A percentile compares a stretch with the other conserved stretches of the same genome.
These are phyloP conservation scores for Lentinula boryana DNA, from an alignment of 768 basidiomycete genomes.

Conservation along the genomic window DNA sequence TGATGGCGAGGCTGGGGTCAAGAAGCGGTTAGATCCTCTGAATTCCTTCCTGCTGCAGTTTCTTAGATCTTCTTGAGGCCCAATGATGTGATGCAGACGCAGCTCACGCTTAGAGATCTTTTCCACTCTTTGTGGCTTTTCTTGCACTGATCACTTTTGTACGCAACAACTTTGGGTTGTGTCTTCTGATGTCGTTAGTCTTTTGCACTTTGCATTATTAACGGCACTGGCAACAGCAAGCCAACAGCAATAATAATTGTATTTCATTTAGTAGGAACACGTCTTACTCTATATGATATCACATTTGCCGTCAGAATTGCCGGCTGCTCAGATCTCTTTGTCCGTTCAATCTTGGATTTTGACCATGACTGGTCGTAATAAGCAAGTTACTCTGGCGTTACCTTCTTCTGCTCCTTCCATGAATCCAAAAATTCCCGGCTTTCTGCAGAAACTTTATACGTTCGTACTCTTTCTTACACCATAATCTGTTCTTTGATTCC, in stretches of 20 bases:
- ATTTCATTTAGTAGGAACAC: not conserved
- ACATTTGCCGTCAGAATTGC: not conserved
- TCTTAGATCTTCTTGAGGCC: constrained; percentile 30
- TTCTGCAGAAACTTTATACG: constrained; percentile 92
- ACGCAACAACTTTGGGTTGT: too few species aligned
- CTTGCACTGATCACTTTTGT: too few species aligned
- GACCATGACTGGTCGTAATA: not conserved
- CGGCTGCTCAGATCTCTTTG: not conserved
- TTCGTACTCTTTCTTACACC: constrained; percentile 32
- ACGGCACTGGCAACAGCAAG: too few species aligned
- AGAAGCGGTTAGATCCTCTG: constrained; percentile 52
- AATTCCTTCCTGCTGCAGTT: constrained; percentile 13
- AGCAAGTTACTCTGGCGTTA: constrained; percentile 12
- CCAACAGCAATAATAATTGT: too few species aligned
- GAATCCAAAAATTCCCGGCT: constrained; percentile 64
- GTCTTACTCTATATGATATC: not conserved
- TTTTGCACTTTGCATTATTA: too few species aligned
- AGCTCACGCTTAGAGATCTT: not conserved
- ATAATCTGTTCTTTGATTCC: constrained; percentile 9
- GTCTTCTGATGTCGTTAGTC: too few species aligned
- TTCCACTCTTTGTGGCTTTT: too few species aligned
- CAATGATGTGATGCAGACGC: constrained; percentile 29
- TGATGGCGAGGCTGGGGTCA: constrained; percentile 70
- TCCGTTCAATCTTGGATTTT: not conserved
- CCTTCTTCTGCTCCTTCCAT: constrained; percentile 25